A percentile compares a stretch with the other conserved stretches of the same genome.
Conservation (phyloP, 2,329 filamentous ascomycete species). For the Colletotrichum australisinense region DNA sequence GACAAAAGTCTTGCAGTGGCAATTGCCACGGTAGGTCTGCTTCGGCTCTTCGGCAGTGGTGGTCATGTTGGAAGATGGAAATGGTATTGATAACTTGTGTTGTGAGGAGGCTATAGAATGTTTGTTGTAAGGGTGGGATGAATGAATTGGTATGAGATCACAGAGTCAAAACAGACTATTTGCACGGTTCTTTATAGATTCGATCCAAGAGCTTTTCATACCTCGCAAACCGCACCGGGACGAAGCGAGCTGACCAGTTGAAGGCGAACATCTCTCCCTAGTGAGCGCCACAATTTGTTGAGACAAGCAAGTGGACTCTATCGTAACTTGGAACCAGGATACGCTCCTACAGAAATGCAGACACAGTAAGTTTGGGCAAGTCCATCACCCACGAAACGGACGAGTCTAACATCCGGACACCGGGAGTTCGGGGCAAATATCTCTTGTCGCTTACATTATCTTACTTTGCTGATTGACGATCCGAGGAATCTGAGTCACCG, state of each 20-base stretch:
- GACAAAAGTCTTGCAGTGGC: constrained; percentile 66
- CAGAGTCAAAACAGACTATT: not conserved
- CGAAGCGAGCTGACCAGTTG: not conserved
- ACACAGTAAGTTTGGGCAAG: not conserved
- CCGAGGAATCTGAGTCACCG: not conserved
- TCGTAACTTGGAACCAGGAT: not conserved
- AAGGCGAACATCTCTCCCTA: not conserved
- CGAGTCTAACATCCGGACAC: not conserved
- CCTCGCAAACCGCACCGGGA: not conserved
- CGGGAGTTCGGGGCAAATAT: not conserved
- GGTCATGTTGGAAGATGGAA: not conserved
- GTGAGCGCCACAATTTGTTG: constrained; percentile 20
- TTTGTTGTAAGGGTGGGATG: not conserved
- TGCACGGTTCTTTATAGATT: not conserved
- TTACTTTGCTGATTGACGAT: not conserved
- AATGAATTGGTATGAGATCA: not conserved
- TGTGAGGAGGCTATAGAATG: not conserved
- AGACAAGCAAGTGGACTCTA: not conserved
- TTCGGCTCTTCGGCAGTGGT: constrained; percentile 4
- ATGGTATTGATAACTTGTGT: not conserved
- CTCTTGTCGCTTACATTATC: not conserved
- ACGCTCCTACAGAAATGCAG: not conserved
- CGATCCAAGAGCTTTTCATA: not conserved
- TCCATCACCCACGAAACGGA: not conserved
- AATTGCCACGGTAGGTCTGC: constrained; percentile 65